Evolutionary conservation across 2,329 filamentous ascomycete genomes (phyloP).

Genomic region (Fusarium sp.): DNA sequence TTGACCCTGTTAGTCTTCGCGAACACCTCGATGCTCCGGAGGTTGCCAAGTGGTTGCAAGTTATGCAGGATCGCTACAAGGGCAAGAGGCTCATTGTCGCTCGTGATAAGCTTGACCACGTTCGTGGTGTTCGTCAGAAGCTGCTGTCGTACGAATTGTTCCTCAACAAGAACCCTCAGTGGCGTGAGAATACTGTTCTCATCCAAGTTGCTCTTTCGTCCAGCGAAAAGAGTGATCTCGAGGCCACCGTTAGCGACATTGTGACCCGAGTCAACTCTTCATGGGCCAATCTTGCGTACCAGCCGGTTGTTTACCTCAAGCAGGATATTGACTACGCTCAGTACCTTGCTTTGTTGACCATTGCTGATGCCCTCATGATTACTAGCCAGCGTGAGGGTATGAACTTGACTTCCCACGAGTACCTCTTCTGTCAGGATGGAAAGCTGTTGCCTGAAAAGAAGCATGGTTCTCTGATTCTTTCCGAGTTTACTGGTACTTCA

Average conservation of each 20-base stretch:
- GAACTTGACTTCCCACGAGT: slow-evolving; percentile 96
- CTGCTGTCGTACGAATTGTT: slow-evolving; percentile 92
- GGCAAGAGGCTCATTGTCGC: slow-evolving; percentile 93
- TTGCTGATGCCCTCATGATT: slow-evolving; percentile 93
- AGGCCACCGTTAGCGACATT: slow-evolving; percentile 91
- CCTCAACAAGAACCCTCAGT: slow-evolving; percentile 91
- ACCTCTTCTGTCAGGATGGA: slow-evolving; percentile 92
- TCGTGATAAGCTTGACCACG: slow-evolving; percentile 92
- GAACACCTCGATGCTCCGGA: slow-evolving; percentile 76
- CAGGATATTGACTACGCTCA: slow-evolving; percentile 94
- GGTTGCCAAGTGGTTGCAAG: slow-evolving; percentile 81
- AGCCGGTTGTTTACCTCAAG: slow-evolving; percentile 92
- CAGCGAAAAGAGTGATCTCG: slow-evolving; percentile 87
- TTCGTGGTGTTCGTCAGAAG: slow-evolving; percentile 93
- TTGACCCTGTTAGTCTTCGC: slow-evolving; percentile 82
- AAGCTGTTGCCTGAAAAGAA: slow-evolving; percentile 76
- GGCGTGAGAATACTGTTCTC: slow-evolving; percentile 86
- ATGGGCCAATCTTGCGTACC: slow-evolving; percentile 90
- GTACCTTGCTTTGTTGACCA: slow-evolving; percentile 89
- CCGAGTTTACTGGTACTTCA: slow-evolving; percentile 93
- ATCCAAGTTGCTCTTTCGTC: slow-evolving; percentile 95
- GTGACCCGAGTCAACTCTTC: slow-evolving; percentile 93
- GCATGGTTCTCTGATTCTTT: slow-evolving; percentile 89
- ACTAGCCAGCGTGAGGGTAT: slow-evolving; percentile 96
- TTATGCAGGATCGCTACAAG: slow-evolving; percentile 84